phyloP scores from a whole-genome alignment of 1,284 basidiomycete genomes.

The Tremellales sp. region DNA sequence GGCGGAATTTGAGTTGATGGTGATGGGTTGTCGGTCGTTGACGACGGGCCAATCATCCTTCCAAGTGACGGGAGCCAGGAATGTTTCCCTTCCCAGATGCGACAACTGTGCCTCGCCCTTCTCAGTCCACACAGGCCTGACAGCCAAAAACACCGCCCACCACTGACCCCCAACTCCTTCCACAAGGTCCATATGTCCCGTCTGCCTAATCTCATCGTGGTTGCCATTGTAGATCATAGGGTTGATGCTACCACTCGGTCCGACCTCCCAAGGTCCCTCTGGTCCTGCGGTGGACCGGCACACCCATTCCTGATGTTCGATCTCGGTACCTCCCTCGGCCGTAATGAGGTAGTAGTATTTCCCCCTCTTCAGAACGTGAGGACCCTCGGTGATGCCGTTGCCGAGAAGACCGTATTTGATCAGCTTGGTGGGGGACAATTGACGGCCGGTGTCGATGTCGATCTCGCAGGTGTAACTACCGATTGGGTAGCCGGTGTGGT shows the following conservation, averaged over 20 bases:
- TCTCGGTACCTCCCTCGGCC: slow-evolving; percentile 27
- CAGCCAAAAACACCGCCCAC: slow-evolving; percentile 17
- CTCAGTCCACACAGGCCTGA: slow-evolving; percentile 6
- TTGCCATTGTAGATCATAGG: slow-evolving; percentile 17
- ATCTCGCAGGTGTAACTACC: slow-evolving; percentile 18
- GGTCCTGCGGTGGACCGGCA: slow-evolving; percentile 8
- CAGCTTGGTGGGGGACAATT: slow-evolving; percentile 4
- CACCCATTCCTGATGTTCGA: slow-evolving; percentile 18
- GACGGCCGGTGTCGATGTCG: slow-evolving; percentile 18
- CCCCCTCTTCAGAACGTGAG: slow-evolving; percentile 23
- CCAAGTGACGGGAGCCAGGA: slow-evolving; percentile 22
- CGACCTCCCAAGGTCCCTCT: slow-evolving; percentile 16
- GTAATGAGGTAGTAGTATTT: slow-evolving; percentile 27
- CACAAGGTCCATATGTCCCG: slow-evolving; percentile 22
- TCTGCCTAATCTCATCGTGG: slow-evolving; percentile 14
- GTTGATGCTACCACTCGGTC: slow-evolving; percentile 11
- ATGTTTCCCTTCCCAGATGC: slow-evolving; percentile 22
- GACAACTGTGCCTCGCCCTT: slow-evolving; percentile 1
- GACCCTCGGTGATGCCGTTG: slow-evolving; percentile 19
- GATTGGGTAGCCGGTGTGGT: slow-evolving; percentile 2
- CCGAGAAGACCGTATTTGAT: slow-evolving; percentile 1
- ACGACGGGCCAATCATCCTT: slow-evolving; percentile 23
- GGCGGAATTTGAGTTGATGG: too few species aligned
- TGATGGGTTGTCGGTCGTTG: slow-evolving; percentile 15
- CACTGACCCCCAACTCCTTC: slow-evolving; percentile 13